Percentiles rank a stretch among this genome's conserved stretches.
These are phyloP conservation scores for Ceratobasidium sp. DNA, from an alignment of 1,284 basidiomycete genomes.

Conservation along the genomic window DNA sequence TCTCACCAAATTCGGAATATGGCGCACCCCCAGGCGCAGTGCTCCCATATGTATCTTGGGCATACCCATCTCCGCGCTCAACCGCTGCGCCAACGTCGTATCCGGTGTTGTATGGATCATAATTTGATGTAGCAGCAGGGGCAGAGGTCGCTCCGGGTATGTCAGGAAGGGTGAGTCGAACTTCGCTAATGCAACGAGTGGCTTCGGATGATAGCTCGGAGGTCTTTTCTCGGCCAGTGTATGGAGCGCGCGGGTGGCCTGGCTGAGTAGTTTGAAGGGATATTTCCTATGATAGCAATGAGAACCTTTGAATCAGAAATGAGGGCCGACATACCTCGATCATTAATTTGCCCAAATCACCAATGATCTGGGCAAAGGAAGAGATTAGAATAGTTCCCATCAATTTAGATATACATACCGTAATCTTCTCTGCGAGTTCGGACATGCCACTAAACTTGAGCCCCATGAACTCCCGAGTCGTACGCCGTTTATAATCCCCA, in stretches of 20 bases:
- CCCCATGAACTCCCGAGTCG: constrained; percentile 76
- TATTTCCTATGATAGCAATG: constrained; percentile 67
- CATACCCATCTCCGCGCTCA: neutral
- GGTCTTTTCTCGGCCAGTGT: constrained; percentile 64
- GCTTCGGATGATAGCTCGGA: constrained; percentile 73
- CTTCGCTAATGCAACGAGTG: constrained; percentile 65
- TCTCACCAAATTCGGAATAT: constrained; percentile 47
- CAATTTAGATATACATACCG: constrained; percentile 57
- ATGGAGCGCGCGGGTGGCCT: constrained; percentile 79
- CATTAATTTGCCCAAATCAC: constrained; percentile 82
- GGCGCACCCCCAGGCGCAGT: constrained; percentile 10
- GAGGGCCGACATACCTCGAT: constrained; percentile 64
- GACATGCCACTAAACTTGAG: constrained; percentile 89
- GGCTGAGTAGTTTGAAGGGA: constrained; percentile 83
- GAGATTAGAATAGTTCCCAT: constrained; percentile 35
- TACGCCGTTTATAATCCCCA: constrained; percentile 85
- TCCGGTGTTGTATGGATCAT: constrained; percentile 24
- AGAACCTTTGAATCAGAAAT: constrained; percentile 9
- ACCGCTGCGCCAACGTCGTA: constrained; percentile 15
- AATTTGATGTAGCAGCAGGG: neutral
- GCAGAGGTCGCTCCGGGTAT: neutral
- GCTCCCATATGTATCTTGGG: constrained; percentile 12
- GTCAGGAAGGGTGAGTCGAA: constrained; percentile 58
- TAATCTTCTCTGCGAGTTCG: constrained; percentile 88
- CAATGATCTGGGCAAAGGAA: constrained; percentile 67